Base-by-base conservation (phyloP, 2,329 filamentous ascomycete species). In the Phyllosticta citribraziliensis region DNA sequence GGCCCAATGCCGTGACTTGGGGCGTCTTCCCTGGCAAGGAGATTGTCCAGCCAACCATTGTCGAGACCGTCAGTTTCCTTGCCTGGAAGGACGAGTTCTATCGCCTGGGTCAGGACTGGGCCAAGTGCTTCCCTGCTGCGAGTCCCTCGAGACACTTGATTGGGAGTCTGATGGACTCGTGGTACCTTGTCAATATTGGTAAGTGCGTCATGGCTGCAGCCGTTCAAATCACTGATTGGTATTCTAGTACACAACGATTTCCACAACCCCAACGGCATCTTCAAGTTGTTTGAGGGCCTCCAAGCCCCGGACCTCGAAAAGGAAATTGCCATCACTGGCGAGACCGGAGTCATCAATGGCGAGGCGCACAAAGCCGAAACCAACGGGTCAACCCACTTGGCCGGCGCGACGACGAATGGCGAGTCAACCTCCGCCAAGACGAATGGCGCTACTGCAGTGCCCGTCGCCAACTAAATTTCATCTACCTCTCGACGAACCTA, bases 1-100 rank as follows among this genome's bases (percentile, higher is more conserved):
- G 91, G 5, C 94, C 94, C 47, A 99, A 99, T 69, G 94, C 94
- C n/a, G 89, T 99, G 56, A 99, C 94, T 1, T 99, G 94, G 94
- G 94, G 94, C 75, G 95, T 99, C 35, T 99, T 97, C 79, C 93
- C 94, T 0, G 94, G 94, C 62, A 96, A 97, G 74, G 94, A 99
- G 75, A 97, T 99, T 71, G 92, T 99, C n/a, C 94, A 99, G 75
- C 94, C 94, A 14, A 99, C 94, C n/a, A 97, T 99, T 69, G 94
- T 99, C 58, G 94, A 99, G 78, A 95, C 90, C 19, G 88, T 99
- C 73, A 96, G 90, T 73, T 99, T 99, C 82, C 80, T 99, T 59
- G 94, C 94, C 2, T 99, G 94, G 94, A 96, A 96, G 76, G 94
- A 99, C 67, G 94, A 99, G 76, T 95, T 96, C 17, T 99, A 91